Conservation (phyloP, 345 rosid species). For the Citrus inodora region DNA sequence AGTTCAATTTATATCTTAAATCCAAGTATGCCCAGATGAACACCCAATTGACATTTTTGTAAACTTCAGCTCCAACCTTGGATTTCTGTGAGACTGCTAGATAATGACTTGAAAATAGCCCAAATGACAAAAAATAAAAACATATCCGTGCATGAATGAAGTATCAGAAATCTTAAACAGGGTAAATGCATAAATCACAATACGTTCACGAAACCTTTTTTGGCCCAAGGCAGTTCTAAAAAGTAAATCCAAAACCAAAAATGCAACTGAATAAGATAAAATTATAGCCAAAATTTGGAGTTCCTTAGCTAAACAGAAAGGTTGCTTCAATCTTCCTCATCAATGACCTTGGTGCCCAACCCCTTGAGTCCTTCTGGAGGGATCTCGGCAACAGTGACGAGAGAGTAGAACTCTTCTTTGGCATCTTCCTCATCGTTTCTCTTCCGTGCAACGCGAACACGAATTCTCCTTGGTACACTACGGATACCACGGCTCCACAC, state of each 20-base stretch:
- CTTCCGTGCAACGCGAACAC: conserved; percentile 73
- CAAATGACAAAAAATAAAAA: not conserved
- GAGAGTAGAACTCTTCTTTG: conserved; percentile 75
- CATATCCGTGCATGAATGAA: not conserved
- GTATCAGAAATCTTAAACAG: not conserved
- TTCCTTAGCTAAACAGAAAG: not conserved
- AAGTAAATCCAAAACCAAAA: not conserved
- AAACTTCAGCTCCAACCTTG: not conserved
- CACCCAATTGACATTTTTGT: too few relatives aligned
- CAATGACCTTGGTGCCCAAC: conserved; percentile 63
- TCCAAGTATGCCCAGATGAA: too few relatives aligned
- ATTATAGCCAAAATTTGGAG: conserved; percentile 9
- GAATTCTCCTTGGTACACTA: conserved; percentile 69
- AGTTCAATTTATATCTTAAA: too few relatives aligned
- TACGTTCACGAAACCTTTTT: not conserved
- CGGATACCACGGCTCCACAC: conserved; percentile 83
- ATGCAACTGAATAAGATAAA: not conserved
- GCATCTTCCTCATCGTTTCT: conserved; percentile 87
- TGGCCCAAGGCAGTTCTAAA: not conserved
- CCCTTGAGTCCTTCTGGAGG: conserved; percentile 60
- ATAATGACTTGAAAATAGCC: not conserved
- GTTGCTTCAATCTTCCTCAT: conserved; percentile 48
- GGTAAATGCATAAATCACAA: conserved; percentile 2
- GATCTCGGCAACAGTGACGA: conserved; percentile 60
- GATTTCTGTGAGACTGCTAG: not conserved